Conservation (phyloP, 345 rosid genomes). For the Eucalyptus victrix region DNA sequence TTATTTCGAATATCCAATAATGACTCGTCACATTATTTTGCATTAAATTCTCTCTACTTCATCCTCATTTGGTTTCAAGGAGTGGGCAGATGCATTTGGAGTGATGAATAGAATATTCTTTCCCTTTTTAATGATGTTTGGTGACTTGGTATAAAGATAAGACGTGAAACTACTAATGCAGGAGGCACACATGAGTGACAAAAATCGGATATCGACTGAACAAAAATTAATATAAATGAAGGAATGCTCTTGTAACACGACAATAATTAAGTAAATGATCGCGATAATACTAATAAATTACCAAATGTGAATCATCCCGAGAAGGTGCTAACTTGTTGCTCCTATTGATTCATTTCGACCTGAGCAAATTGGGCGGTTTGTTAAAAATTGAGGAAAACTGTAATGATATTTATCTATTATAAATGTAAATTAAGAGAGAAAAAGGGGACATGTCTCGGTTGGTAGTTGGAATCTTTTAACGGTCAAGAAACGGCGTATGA, state of each 20-base stretch:
- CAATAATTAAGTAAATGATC: not conserved
- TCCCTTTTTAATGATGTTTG: rapidly evolving
- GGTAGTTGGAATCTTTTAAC: not conserved
- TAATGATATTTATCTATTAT: not conserved
- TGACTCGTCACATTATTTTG: not conserved
- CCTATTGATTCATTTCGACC: not conserved
- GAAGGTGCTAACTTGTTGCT: not conserved
- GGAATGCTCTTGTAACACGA: rapidly evolving
- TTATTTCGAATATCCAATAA: not conserved
- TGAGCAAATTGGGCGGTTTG: rapidly evolving
- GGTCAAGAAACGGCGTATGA: not conserved
- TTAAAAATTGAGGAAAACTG: not conserved
- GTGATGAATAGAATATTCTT: not conserved
- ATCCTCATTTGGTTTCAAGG: not conserved
- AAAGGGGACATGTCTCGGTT: not conserved
- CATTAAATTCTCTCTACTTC: not conserved
- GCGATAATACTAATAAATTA: not conserved
- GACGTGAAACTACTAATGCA: rapidly evolving
- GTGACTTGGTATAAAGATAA: not conserved
- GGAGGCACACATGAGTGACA: not conserved
- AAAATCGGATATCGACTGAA: rapidly evolving
- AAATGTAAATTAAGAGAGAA: not conserved
- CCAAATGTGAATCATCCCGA: not conserved
- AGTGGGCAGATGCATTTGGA: not conserved
- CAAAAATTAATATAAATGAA: not conserved